Evolutionary conservation across 805 yeast genomes (phyloP).

Genomic region (Lachancea meyersii): DNA sequence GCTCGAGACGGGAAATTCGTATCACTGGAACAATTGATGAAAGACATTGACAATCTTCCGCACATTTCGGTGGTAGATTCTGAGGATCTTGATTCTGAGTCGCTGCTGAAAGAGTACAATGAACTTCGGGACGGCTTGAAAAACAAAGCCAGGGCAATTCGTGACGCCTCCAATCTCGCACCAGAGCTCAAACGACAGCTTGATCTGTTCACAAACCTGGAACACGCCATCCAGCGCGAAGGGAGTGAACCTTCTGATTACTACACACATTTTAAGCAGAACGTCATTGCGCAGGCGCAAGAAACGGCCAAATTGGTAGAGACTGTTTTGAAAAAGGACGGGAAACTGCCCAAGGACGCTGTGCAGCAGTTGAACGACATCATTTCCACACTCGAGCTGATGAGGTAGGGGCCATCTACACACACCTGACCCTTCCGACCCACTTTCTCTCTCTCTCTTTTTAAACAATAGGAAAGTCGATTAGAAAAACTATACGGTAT

Average conservation of each 20-base stretch:
- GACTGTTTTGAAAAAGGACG: not conserved
- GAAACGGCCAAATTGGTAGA: constrained; percentile 4
- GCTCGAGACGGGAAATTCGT: constrained; percentile 8
- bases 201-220: not conserved
- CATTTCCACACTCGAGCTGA: not conserved
- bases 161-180: not conserved
- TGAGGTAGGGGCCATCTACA: not conserved
- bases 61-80: constrained; percentile 12
- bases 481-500: constrained; percentile 1
- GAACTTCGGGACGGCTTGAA: constrained; percentile 18
- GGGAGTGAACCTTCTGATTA: not conserved
- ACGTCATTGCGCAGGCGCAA: constrained; percentile 4
- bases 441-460: too few species aligned
- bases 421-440: not conserved
- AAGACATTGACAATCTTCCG: constrained; percentile 24
- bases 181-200: constrained; percentile 1
- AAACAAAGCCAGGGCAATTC: constrained; percentile 1
- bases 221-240: not conserved
- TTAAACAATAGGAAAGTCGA: constrained; percentile 3
- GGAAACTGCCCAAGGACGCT: not conserved
- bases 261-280: not conserved
- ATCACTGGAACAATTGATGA: constrained; percentile 17
- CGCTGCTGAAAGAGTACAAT: constrained; percentile 23
- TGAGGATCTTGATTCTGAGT: constrained; percentile 12
- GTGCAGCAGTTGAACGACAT: not conserved